Evolutionary conservation across 2,329 filamentous ascomycete species (phyloP).

Genomic region (Pestalotiopsis sp.): DNA sequence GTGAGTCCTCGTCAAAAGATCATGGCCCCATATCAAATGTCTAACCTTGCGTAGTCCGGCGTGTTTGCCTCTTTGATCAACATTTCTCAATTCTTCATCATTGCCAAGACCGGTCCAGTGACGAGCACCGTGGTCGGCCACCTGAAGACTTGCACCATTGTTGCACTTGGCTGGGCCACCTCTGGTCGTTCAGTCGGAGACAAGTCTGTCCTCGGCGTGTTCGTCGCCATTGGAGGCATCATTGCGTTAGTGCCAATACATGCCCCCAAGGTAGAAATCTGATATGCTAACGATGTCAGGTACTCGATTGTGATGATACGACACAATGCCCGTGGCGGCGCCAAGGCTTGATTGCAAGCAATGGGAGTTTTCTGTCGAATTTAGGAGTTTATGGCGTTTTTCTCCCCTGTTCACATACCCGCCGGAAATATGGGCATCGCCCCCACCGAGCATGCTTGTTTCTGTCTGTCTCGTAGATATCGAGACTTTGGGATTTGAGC

Average conservation of each 20-base stretch:
- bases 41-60: conserved; percentile 52
- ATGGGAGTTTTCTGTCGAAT: background rate
- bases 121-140: conserved; percentile 69
- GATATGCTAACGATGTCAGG: conserved; percentile 1
- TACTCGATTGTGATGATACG: conserved; percentile 18
- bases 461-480: background rate
- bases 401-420: background rate
- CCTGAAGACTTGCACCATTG: conserved; percentile 67
- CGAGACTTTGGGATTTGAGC: background rate
- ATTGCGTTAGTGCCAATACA: conserved; percentile 49
- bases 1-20: conserved; percentile 37
- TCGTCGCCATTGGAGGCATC: conserved; percentile 60
- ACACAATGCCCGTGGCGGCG: conserved; percentile 5
- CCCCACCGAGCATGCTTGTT: background rate
- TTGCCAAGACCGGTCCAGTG: conserved; percentile 63
- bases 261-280: too few species aligned
- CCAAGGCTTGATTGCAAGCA: conserved; percentile 1
- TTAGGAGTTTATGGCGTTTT: conserved; percentile 4
- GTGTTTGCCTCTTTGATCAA: conserved; percentile 67
- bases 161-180: conserved; percentile 62
- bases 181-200: conserved; percentile 59
- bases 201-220: conserved; percentile 56
- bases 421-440: background rate
- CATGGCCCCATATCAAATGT: background rate
- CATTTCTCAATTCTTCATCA: conserved; percentile 65